phyloP scores from a whole-genome alignment of 1,139 yeast species.

The Geotrichum candidum region DNA sequence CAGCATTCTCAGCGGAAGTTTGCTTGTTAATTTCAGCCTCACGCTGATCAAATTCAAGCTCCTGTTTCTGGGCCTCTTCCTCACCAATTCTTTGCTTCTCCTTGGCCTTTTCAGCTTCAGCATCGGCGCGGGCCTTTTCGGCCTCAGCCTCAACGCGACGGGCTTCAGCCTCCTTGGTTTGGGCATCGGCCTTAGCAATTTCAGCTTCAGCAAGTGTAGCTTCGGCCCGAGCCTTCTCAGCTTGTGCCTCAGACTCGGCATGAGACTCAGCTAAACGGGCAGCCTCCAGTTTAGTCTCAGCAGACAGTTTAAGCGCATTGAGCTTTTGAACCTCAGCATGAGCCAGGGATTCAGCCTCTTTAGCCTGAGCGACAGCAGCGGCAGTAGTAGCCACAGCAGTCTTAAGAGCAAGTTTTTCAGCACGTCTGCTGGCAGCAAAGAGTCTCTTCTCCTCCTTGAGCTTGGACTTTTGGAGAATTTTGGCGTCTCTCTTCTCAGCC shows the following conservation, averaged over 20 bases:
- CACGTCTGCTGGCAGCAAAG: constrained; percentile 11
- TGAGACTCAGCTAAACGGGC: constrained; percentile 30
- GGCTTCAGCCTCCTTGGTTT: constrained; percentile 18
- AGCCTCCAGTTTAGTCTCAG: constrained; percentile 28
- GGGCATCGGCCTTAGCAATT: constrained; percentile 24
- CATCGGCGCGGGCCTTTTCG: constrained; percentile 17
- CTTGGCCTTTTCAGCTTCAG: constrained; percentile 16
- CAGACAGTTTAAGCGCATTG: constrained; percentile 22
- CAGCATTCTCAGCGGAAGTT: constrained; percentile 4
- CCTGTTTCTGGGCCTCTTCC: constrained; percentile 4
- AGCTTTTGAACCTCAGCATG: constrained; percentile 27
- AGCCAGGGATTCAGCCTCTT: constrained; percentile 24
- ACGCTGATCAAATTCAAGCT: constrained; percentile 5
- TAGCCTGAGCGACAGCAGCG: constrained; percentile 28
- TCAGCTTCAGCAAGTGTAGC: constrained; percentile 22
- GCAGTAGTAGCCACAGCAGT: constrained; percentile 21
- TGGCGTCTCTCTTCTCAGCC: constrained; percentile 19
- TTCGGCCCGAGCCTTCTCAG: constrained; percentile 19
- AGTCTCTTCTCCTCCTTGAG: constrained; percentile 19
- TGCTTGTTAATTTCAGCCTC: constrained; percentile 14
- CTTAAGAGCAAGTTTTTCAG: constrained; percentile 18
- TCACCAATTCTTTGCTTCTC: constrained; percentile 11
- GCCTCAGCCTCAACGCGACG: constrained; percentile 18
- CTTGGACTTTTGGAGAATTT: constrained; percentile 19
- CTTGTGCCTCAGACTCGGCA: constrained; percentile 21